Conservation (phyloP, 768 basidiomycete genomes). For the Astraeus odoratus region DNA sequence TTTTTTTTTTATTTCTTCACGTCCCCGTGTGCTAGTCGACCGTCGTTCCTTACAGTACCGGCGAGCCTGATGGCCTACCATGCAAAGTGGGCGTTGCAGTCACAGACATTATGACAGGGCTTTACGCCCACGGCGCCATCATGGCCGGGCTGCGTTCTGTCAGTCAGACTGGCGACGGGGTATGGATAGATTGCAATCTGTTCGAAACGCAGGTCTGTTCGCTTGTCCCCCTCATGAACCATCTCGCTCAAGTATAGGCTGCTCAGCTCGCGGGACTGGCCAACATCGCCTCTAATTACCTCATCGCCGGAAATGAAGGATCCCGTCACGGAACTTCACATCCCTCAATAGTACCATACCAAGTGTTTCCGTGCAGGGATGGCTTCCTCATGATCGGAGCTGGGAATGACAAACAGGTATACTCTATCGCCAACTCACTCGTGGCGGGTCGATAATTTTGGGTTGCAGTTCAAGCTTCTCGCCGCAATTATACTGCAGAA, state of each 20-base stretch:
- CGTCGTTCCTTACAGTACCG: slow-evolving; percentile 51
- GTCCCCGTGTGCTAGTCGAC: slow-evolving; percentile 6
- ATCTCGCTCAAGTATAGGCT: not conserved
- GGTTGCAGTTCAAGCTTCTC: slow-evolving; percentile 60
- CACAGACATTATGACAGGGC: slow-evolving; percentile 81
- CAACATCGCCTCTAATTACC: slow-evolving; percentile 90
- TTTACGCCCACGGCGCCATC: slow-evolving; percentile 90
- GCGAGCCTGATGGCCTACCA: slow-evolving; percentile 79
- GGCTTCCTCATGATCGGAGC: slow-evolving; percentile 93
- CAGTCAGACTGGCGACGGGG: slow-evolving; percentile 77
- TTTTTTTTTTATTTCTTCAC: no score
- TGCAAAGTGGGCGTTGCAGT: slow-evolving; percentile 95
- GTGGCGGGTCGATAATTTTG: not conserved
- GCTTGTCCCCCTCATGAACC: not conserved
- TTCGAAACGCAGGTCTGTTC: slow-evolving; percentile 80
- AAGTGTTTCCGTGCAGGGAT: slow-evolving; percentile 81
- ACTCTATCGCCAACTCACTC: slow-evolving; percentile 1
- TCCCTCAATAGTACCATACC: slow-evolving; percentile 91
- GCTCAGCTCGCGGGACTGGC: slow-evolving; percentile 79
- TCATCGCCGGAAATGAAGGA: slow-evolving; percentile 80
- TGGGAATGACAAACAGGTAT: slow-evolving; percentile 81
- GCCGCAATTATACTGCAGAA: slow-evolving; percentile 53
- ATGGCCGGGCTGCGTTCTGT: slow-evolving; percentile 85
- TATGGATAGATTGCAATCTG: slow-evolving; percentile 88
- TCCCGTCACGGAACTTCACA: slow-evolving; percentile 87